Base-by-base conservation (phyloP, 2,329 filamentous ascomycete species). In the Cladosporium sp. region DNA sequence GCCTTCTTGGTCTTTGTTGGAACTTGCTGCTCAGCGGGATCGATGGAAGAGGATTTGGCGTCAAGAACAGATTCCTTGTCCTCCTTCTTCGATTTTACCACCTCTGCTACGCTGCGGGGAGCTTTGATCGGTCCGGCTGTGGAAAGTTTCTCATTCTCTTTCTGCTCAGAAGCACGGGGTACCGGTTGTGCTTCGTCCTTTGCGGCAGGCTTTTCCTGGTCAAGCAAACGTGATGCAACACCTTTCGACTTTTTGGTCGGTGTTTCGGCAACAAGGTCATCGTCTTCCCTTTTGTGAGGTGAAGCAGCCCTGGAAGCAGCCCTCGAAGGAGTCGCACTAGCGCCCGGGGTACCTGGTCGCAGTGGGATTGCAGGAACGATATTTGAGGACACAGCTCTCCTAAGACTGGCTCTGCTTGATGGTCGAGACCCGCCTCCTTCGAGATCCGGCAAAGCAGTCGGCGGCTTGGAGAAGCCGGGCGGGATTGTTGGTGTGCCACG, bases 401-500 rank as follows among this genome's bases (percentile, higher is more conserved):
- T 61, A 32, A 72, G 64, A 37, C 73, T 66, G 37, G 70, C 72
- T 50, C 73, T 67, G 32, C 71, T 74, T 10, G 67, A 65, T 10
- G 72, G 69, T 35, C 65, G 58, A 7, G 58, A 61, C 36, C 61
- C 47, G 2, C 37, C 57, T 4, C 69, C 69, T 37, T 65, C 65
- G 6, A 68, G 62, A 45, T 65, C 64, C 22, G 65, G 65, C 28
- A 68, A 53, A 8, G 62, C 65, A 22, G 58, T 63, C 25, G 64
- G 63, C 42, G 64, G 62, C 54, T 58, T 68, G 15, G 73, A 68
- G 28, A 79, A 73, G 4, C 77, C 76, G 17, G 77, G 77, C 12
- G 77, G 77, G 25, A 79, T 70, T 1, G 74, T 73, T 1, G 76
- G 76, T 9, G 76, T 78, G 13, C 75, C 68, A 22, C 74, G 71